Base-by-base conservation (phyloP, 352 stramenopile species). In the Phytophthora rubi region DNA sequence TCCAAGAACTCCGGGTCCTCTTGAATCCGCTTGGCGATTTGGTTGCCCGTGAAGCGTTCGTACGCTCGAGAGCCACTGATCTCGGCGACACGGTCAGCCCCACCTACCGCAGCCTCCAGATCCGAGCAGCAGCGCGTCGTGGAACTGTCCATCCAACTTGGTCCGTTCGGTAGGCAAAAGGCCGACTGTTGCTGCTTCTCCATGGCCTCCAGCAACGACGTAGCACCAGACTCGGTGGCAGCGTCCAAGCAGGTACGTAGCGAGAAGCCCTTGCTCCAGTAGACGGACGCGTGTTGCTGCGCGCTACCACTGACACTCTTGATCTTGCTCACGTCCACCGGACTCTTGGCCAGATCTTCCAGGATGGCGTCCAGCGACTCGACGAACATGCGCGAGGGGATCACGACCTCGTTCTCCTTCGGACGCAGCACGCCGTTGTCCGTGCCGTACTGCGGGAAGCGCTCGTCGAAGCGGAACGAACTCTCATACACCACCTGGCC, bases 71-170 rank as follows among this genome's bases (percentile, higher is more conserved):
- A 96, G 6, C 88, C 90, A 39, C 81, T 93, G 47, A 93, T 91
- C 51, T 81, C 69, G 6, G 90, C 86, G 16, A 95, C 76, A 7
- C 69, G 75, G 26, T 82, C 68, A 32, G 82, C 53, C 4, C 89
- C 90, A 15, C 88, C 88, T 3, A 95, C 59, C 12, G 75, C 77
- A 30, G 49, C 49, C 57, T 97, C 88, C 18, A 95, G 63, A 21
- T 74, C 69, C 4, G 64, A 39, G 70, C 87, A 95, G 65, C 85
- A 87, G 44, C 44, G 51, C 0, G 69, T 78, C n/a, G 89, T 95
- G 28, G 79, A 92, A 71, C 80, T 92, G 67, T 97, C 89, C 76
- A 94, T 94, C 90, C 90, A 97, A 45, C 88, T 95, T 3, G 89
- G 87, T 4, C 88, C 86, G 54, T 93, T 83, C 21, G 80, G 70